Percentiles rank a stretch among this genome's conserved stretches.
These are phyloP conservation scores for Melanopsichium pennsylvanicum DNA, from an alignment of 1,284 basidiomycete genomes.

Conservation along the genomic window DNA sequence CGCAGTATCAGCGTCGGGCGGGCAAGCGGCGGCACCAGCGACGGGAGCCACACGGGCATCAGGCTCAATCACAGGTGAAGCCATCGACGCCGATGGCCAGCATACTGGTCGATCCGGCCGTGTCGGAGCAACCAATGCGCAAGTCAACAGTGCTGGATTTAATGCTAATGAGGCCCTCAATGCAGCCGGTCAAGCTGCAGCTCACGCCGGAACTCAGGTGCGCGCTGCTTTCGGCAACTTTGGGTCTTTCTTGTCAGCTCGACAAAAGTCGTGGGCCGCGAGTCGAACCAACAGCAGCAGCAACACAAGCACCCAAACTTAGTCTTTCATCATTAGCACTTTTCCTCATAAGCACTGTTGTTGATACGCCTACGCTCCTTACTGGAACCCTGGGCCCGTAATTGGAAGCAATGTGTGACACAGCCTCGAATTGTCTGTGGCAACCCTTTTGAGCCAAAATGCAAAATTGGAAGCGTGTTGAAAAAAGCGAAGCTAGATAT, in stretches of 20 bases:
- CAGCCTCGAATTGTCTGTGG: no score
- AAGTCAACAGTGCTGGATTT: slow-evolving; percentile 11
- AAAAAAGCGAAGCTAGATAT: slow-evolving; percentile 40
- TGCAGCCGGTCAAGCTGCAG: slow-evolving; percentile 49
- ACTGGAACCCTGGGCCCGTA: neutral
- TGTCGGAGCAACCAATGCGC: slow-evolving; percentile 1
- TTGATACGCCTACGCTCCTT: no score
- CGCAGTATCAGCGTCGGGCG: slow-evolving; percentile 2
- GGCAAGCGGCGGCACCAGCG: neutral
- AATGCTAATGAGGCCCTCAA: slow-evolving; percentile 37
- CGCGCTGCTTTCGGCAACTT: slow-evolving; percentile 57
- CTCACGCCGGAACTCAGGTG: slow-evolving; percentile 56
- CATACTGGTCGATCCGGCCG: slow-evolving; percentile 33
- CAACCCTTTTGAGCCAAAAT: neutral
- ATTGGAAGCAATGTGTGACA: neutral
- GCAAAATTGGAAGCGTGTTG: slow-evolving; percentile 22
- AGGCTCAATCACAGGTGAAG: slow-evolving; percentile 47
- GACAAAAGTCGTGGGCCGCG: slow-evolving; percentile 46
- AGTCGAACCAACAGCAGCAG: slow-evolving; percentile 19
- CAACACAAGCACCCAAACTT: neutral
- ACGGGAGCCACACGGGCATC: slow-evolving; percentile 7
- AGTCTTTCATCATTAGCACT: neutral
- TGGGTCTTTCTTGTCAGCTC: slow-evolving; percentile 56
- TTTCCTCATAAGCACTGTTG: no score
- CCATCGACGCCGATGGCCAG: slow-evolving; percentile 43